phyloP scores from a whole-genome alignment of 2,329 filamentous ascomycete genomes.

The Fusarium dimerum region DNA sequence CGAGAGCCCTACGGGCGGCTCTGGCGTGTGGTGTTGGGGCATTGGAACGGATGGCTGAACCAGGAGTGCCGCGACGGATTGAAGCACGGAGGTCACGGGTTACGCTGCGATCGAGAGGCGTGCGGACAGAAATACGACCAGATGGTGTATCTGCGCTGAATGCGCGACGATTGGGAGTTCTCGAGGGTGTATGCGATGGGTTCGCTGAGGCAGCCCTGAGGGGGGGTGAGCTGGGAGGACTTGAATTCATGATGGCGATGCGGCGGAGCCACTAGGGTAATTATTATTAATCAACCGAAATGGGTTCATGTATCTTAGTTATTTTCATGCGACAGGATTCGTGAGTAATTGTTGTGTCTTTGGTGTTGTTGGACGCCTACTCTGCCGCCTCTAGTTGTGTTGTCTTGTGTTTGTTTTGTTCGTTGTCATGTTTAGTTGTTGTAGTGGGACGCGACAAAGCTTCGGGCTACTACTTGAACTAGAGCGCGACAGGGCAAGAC shows the following conservation, averaged over 20 bases:
- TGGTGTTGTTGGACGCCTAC: no score
- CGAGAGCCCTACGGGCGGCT: conserved; percentile 59
- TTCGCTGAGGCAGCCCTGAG: conserved; percentile 14
- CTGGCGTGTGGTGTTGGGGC: conserved; percentile 61
- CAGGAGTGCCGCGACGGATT: conserved; percentile 44
- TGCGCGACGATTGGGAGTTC: conserved; percentile 32
- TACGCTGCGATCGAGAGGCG: conserved; percentile 42
- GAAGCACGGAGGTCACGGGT: conserved; percentile 41
- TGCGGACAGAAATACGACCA: conserved; percentile 42
- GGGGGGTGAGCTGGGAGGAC: conserved; percentile 12
- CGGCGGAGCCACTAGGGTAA: conserved; percentile 10
- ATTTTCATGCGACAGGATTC: no score
- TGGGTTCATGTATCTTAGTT: no score
- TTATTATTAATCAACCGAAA: background rate
- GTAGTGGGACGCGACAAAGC: background rate
- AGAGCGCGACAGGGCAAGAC: background rate
- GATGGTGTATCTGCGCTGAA: conserved; percentile 40
- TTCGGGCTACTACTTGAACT: background rate
- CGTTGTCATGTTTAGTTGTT: background rate
- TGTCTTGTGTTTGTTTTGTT: background rate
- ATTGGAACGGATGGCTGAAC: conserved; percentile 46
- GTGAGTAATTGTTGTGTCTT: no score
- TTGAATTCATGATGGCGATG: conserved; percentile 16
- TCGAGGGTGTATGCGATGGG: conserved; percentile 20
- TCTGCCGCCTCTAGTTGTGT: background rate